Conservation (phyloP, 176 grass and related monocot genomes). For the Typha latifolia region DNA sequence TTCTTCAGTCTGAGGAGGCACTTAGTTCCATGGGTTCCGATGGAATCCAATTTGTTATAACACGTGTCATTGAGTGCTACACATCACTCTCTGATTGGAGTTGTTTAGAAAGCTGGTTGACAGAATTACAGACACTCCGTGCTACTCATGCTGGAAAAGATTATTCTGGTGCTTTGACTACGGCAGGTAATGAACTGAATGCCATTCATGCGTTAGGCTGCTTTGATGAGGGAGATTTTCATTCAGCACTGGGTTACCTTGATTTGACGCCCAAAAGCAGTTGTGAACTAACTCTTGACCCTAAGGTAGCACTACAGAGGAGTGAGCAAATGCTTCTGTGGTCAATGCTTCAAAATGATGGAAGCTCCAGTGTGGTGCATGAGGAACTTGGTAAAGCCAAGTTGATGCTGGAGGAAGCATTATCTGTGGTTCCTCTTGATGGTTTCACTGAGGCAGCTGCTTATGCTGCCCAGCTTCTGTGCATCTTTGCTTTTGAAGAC, state of each 20-base stretch:
- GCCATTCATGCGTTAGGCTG: slow-evolving; percentile 79
- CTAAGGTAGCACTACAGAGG: slow-evolving; percentile 82
- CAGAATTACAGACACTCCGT: slow-evolving; percentile 84
- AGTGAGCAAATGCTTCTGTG: slow-evolving; percentile 91
- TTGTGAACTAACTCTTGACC: slow-evolving; percentile 78
- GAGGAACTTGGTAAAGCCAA: slow-evolving; percentile 74
- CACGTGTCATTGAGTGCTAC: slow-evolving; percentile 85
- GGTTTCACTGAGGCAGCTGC: slow-evolving; percentile 54
- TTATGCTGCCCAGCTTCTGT: slow-evolving; percentile 75
- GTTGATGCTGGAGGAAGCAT: slow-evolving; percentile 77
- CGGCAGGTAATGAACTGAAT: slow-evolving; percentile 85
- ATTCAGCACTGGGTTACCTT: slow-evolving; percentile 79
- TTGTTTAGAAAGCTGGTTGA: slow-evolving; percentile 85
- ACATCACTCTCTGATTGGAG: slow-evolving; percentile 93
- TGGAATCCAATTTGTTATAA: slow-evolving; percentile 84
- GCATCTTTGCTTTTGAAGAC: slow-evolving; percentile 83
- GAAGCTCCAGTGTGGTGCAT: slow-evolving; percentile 28
- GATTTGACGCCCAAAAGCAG: slow-evolving; percentile 92
- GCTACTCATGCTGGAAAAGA: slow-evolving; percentile 84
- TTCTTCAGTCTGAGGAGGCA: slow-evolving; percentile 77
- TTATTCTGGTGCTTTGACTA: slow-evolving; percentile 92
- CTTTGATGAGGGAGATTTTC: slow-evolving; percentile 79
- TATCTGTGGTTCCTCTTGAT: slow-evolving; percentile 74
- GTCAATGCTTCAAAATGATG: slow-evolving; percentile 67
- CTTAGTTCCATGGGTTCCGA: slow-evolving; percentile 77